Percentiles rank a stretch among this genome's conserved stretches.
Evolutionary conservation across 2,329 filamentous ascomycete species (phyloP).

Genomic region (Colletotrichum sp.): DNA sequence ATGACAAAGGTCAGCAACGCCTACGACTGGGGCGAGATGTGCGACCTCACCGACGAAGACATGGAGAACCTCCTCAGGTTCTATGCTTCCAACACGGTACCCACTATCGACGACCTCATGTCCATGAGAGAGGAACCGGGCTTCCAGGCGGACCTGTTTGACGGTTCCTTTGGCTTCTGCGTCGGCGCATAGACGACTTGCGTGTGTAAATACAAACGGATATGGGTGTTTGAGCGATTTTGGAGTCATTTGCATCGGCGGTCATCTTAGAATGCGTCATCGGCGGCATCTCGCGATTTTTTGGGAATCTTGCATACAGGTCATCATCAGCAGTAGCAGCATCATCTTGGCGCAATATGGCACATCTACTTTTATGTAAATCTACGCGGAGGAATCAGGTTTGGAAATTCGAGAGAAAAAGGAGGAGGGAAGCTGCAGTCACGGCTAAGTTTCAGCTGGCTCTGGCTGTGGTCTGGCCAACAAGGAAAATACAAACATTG

Average conservation of each 20-base stretch:
- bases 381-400: not conserved
- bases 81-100: conserved; percentile 65
- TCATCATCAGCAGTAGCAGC: not conserved
- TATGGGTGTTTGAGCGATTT: conserved; percentile 15
- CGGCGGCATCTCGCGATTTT: not conserved
- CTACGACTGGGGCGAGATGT: conserved; percentile 85
- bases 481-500: not conserved
- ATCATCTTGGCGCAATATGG: not conserved
- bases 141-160: conserved; percentile 57
- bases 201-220: conserved; percentile 2
- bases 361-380: not conserved
- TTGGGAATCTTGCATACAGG: not conserved
- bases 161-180: conserved; percentile 65
- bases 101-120: conserved; percentile 58
- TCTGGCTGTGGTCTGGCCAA: not conserved
- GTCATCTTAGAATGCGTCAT: not conserved
- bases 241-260: conserved; percentile 5
- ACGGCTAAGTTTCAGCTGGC: not conserved
- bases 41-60: conserved; percentile 79
- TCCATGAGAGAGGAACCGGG: conserved; percentile 54
- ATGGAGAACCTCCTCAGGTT: conserved; percentile 85
- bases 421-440: not conserved
- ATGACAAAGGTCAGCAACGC: conserved; percentile 91
- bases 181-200: conserved; percentile 42
- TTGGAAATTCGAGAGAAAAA: not conserved